A percentile compares a stretch with the other conserved stretches of the same genome.
These are phyloP conservation scores for Takakia lepidozioides DNA, from an alignment of 225 moss, liverwort and hornwort genomes.

Conservation along the genomic window DNA sequence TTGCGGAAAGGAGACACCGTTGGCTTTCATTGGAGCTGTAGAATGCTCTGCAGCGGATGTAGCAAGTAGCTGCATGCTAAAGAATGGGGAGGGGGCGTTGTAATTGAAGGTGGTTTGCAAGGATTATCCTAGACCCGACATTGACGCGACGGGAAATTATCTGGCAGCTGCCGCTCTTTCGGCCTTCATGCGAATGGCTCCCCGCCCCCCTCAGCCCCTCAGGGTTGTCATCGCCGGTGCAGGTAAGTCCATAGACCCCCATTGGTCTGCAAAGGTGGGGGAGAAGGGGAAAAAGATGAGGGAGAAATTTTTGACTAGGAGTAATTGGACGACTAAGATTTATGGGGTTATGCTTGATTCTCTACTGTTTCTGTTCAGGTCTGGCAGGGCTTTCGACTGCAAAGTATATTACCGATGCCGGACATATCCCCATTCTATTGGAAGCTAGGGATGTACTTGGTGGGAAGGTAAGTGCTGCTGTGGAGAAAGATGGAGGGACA, in stretches of 20 bases:
- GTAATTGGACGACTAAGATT: neutral
- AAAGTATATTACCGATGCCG: conserved; percentile 85
- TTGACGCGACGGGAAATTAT: conserved; percentile 60
- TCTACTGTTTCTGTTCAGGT: conserved; percentile 28
- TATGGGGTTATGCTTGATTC: too few species aligned
- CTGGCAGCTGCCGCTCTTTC: conserved; percentile 84
- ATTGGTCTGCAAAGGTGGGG: neutral
- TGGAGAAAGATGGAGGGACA: too few species aligned
- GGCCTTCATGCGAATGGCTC: conserved; percentile 44
- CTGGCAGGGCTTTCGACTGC: conserved; percentile 82
- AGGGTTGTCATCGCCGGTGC: conserved; percentile 92
- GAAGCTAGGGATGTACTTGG: conserved; percentile 91
- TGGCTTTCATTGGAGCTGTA: too few species aligned
- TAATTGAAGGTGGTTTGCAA: conserved; percentile 50
- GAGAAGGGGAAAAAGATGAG: neutral
- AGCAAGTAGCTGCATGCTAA: too few species aligned
- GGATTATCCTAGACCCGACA: conserved; percentile 85
- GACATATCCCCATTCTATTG: conserved; percentile 81
- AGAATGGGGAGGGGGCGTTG: too few species aligned
- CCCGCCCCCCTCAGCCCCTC: conserved; percentile 67
- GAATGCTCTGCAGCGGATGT: too few species aligned
- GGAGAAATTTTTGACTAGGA: neutral
- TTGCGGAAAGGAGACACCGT: too few species aligned
- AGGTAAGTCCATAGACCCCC: conserved; percentile 22
- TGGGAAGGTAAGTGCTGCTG: conserved; percentile 92